Evolutionary conservation across 1,139 yeast genomes (phyloP), one percentile per base, ranked within the genome.

Genomic region (Protomyces gravidus): DNA sequence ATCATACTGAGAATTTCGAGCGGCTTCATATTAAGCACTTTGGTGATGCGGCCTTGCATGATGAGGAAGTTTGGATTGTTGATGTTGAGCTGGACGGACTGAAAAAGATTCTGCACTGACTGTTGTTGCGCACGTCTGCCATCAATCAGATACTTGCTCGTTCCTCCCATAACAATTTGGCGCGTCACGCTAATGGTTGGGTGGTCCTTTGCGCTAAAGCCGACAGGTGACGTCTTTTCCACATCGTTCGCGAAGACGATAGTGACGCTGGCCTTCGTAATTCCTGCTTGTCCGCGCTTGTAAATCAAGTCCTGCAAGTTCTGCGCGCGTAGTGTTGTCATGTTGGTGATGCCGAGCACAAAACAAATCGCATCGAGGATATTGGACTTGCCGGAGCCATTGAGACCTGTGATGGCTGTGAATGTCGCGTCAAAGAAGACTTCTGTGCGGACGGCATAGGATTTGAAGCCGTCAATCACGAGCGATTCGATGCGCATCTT

Each of bases 31-130:
- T 94, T 92, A 68, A 94, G 78, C 62, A 94, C 97, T 71, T 94
- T 92, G 36, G 98, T 94, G 73, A 94, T 94, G 69, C 89, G 86
- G 62, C 99, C 99, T 73, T 94, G 99, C 98, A 94, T 92, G 68
- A 94, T 94, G 67, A 94, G 78, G 72, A 94, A 94, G 72, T 92
- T 94, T 36, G 98, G 98, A 69, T 92, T 92, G 71, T 94, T 92
- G 71, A 94, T 90, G 69, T 94, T 94, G 64, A 94, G 79, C 72
- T 94, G 98, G 17, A 94, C 96, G 11, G 95, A 86, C 71, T 92
- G 98, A 70, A 94, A 89, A 53, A 94, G 74, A 67, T 86, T 90
- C 63, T 90, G 80, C 2, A 94, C 97, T 4, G 95, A 86, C 67
- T 86, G 95, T 69, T 90, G 97, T 68, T 90, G 96, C 0, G 97